Base-by-base conservation (phyloP, 768 basidiomycete species). In the Kwoniella sp. region DNA sequence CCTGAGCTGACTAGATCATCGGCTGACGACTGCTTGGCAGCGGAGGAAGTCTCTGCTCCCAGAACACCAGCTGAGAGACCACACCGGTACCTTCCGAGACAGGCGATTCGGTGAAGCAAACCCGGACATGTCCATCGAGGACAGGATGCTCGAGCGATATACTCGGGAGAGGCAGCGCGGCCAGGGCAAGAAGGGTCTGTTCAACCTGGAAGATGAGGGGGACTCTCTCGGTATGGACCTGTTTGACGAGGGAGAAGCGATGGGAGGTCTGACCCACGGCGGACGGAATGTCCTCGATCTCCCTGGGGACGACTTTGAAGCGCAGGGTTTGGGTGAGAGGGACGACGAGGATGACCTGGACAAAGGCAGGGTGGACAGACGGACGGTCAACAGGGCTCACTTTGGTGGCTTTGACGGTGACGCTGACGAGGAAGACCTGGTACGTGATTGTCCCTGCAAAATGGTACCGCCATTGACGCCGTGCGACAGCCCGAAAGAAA, bases 51-150 rank as follows among this genome's bases (percentile, higher is more conserved):
- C 84, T 0, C 77, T 99, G 20, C 75, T 98, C 47, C 91, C 90
- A 55, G 91, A 98, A 76, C 86, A 83, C 46, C 82, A 89, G 55
- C 82, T 86, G 43, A 85, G 83, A 60, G 84, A 82, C 41, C 86
- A 84, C 58, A 83, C 86, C 9, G 92, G 91, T 5, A 88, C 91
- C 5, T 84, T 99, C 52, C 77, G 92, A 50, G 95, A 99, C 75
- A 82, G 89, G 45, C 85, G 95, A 17, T 96, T 98, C 69, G 95
- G 95, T 76, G 95, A 99, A 80, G 85, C 88, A 69, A 84, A 98
- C 57, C 84, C 91, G 1, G 80, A 84, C 9, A 84, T 98, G 81
- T 85, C 87, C n/a, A 78, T 90, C 27, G 95, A 99, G 72, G 93
- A 98, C 60, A 86, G 90, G 56, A 96, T 96, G 85, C 79, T 96